phyloP scores from a whole-genome alignment of 2,329 filamentous ascomycete genomes.

The Fusarium anguioides region DNA sequence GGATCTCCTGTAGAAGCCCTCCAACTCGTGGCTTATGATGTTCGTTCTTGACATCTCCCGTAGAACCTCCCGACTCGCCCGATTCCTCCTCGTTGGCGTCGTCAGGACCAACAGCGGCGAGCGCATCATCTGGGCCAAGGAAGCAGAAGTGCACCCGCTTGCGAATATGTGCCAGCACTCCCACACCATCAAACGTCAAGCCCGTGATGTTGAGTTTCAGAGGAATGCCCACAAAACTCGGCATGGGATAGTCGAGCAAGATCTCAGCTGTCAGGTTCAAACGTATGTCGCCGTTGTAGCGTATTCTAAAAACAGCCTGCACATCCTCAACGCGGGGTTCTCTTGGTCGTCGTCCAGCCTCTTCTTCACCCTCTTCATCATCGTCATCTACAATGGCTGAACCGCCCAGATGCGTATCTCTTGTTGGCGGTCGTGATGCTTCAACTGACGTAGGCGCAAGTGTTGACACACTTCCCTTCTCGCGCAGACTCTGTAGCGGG shows the following conservation, averaged over 20 bases:
- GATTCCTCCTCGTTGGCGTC: slow-evolving; percentile 47
- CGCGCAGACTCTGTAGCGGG: slow-evolving; percentile 60
- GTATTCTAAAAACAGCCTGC: slow-evolving; percentile 91
- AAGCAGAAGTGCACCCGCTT: slow-evolving; percentile 94
- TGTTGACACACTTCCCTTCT: slow-evolving; percentile 72
- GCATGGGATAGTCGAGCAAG: slow-evolving; percentile 97
- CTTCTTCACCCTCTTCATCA: slow-evolving; percentile 47
- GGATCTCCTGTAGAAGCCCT: slow-evolving; percentile 88
- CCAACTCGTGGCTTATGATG: slow-evolving; percentile 63
- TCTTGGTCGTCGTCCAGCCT: slow-evolving; percentile 49
- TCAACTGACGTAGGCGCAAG: slow-evolving; percentile 65
- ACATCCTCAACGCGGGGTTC: slow-evolving; percentile 87
- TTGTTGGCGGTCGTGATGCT: slow-evolving; percentile 67
- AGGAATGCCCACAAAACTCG: slow-evolving; percentile 95
- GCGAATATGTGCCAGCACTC: slow-evolving; percentile 90
- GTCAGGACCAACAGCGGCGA: slow-evolving; percentile 72
- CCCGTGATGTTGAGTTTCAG: slow-evolving; percentile 96
- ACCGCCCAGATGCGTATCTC: slow-evolving; percentile 57
- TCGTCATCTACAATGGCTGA: slow-evolving; percentile 55
- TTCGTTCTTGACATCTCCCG: slow-evolving; percentile 39
- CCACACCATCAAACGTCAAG: slow-evolving; percentile 93
- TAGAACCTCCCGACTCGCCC: not conserved
- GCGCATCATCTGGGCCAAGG: slow-evolving; percentile 88
- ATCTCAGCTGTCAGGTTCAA: slow-evolving; percentile 95
- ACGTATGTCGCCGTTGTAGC: slow-evolving; percentile 87